Percentiles rank a stretch among this genome's conserved stretches.
Conservation (phyloP, 306 rosid species). For the Sechiopsis laciniata region DNA sequence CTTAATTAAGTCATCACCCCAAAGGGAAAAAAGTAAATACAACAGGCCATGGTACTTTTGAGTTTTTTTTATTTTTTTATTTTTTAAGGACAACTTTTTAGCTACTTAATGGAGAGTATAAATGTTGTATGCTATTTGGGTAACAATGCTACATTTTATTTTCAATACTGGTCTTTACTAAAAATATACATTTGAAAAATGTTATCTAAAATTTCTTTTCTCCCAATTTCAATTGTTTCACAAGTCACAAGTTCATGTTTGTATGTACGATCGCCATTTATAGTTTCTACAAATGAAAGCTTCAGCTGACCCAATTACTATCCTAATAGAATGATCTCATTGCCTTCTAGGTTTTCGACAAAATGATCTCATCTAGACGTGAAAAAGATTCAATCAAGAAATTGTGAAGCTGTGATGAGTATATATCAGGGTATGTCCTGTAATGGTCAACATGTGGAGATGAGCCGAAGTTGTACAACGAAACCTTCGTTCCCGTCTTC, state of each 20-base stretch:
- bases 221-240: background rate
- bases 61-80: too few relatives aligned
- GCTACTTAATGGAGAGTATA: too few relatives aligned
- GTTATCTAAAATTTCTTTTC: background rate
- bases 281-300: background rate
- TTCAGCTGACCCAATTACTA: background rate
- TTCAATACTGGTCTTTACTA: background rate
- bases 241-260: background rate
- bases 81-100: too few relatives aligned
- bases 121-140: too few relatives aligned
- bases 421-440: slow-evolving; percentile 56
- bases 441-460: slow-evolving; percentile 92
- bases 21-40: too few relatives aligned
- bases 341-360: background rate
- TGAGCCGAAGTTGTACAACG: slow-evolving; percentile 51
- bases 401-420: slow-evolving; percentile 44
- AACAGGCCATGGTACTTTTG: too few relatives aligned
- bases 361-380: background rate
- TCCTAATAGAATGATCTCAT: background rate
- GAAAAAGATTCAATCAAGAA: slow-evolving; percentile 54
- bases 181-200: background rate
- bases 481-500: slow-evolving; percentile 48
- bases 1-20: too few relatives aligned
- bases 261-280: background rate
- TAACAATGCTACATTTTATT: too few relatives aligned